Conservation (phyloP, 2,329 filamentous ascomycete genomes). For the Fusarium floridanum region DNA sequence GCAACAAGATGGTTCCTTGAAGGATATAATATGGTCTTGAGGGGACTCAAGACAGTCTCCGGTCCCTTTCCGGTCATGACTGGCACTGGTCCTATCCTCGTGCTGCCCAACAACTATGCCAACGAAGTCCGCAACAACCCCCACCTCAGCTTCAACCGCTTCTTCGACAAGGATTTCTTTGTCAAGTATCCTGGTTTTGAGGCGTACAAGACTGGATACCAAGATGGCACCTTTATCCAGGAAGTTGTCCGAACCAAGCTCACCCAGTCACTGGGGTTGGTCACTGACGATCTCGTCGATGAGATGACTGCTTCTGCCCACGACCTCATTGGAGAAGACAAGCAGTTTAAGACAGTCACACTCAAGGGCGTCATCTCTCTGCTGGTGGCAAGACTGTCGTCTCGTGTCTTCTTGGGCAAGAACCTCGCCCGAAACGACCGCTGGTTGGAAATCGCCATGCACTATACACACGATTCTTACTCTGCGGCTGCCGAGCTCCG, state of each 20-base stretch:
- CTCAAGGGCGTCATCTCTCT: not conserved
- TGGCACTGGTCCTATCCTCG: not conserved
- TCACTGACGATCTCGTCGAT: not conserved
- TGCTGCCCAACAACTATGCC: not conserved
- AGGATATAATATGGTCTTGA: not conserved
- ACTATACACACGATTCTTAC: conserved; percentile 58
- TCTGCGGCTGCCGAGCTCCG: conserved; percentile 7
- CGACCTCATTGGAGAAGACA: not conserved
- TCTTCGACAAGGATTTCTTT: conserved; percentile 17
- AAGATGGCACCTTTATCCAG: not conserved
- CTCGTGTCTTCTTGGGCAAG: conserved; percentile 62
- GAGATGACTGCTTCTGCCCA: not conserved
- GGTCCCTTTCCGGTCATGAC: not conserved
- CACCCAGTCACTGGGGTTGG: not conserved
- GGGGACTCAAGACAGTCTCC: not conserved
- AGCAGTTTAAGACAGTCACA: not conserved
- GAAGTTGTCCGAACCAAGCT: not conserved
- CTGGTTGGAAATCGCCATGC: conserved; percentile 61
- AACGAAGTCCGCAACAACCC: conserved; percentile 10
- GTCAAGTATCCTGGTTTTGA: conserved; percentile 17
- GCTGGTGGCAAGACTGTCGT: conserved; percentile 62
- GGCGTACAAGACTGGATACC: not conserved
- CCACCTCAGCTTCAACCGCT: conserved; percentile 13
- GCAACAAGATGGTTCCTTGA: not conserved
- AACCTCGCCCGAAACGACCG: conserved; percentile 59